Base-by-base conservation (phyloP, 2,329 filamentous ascomycete species). In the Fonsecaea monophora region DNA sequence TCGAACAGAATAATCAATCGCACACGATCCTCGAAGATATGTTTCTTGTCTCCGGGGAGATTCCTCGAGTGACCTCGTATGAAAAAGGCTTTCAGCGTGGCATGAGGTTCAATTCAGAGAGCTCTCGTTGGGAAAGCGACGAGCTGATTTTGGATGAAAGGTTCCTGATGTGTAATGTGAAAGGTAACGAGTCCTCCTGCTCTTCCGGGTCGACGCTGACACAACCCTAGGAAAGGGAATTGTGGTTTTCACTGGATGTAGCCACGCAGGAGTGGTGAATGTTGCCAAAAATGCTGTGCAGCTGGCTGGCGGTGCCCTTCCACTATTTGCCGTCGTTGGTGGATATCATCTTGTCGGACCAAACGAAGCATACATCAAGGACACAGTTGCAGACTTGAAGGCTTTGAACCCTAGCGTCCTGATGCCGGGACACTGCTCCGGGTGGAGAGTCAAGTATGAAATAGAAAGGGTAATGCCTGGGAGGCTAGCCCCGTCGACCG, bases 231-330 rank as follows among this genome's bases (percentile, higher is more conserved):
- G 76, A 12, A 83, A 82, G 67, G 85, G 85, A 0, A 77, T 86
- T 2, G 82, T 87, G 1, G 77, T 86, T 21, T 85, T 87, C 71
- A 85, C 84, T 0, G 85, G 84, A 10, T 87, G 85, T 75, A 84
- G 82, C 69, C 84, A 87, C 64, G 83, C 84, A 0, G 84, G 85
- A 0, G 81, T 86, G 7, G 81, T 86, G 61, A 87, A 87, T 70
- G 79, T 82, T 2, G 76, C 79, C 1, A 79, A 77, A 48, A 80
- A 85, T 71, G 83, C 84, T 0, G 48, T 82, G 0, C 75, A 81
- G 0, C 75, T 83, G 1, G 70, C 77, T 0, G 76, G 75, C 1
- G 73, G 74, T 3, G 71, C 74, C 1, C 72, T 76, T 2, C 81
- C 81, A 0, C 74, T 86, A 1, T 80, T 85, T 70, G 83, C 82